A percentile compares a stretch with the other conserved stretches of the same genome.
phyloP scores from a whole-genome alignment of 2,329 filamentous ascomycete genomes.

The Xylaria sp. region DNA sequence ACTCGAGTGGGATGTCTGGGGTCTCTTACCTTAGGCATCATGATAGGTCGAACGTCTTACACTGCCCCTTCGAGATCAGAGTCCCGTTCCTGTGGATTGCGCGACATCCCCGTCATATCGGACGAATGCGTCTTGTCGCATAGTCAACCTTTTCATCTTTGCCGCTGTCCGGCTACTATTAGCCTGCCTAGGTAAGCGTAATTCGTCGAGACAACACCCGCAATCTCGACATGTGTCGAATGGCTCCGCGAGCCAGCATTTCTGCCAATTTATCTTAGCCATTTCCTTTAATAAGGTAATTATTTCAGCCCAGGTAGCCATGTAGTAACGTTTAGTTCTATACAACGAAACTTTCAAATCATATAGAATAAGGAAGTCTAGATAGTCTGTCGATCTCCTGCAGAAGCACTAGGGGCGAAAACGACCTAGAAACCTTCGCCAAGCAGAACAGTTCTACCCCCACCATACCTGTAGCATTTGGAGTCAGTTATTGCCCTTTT shows the following conservation, averaged over 20 bases:
- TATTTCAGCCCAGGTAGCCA: background rate
- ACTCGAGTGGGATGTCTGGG: background rate
- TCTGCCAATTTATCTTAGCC: background rate
- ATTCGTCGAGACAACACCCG: background rate
- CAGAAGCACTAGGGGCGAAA: background rate
- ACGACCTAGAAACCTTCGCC: constrained; percentile 67
- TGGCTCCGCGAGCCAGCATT: background rate
- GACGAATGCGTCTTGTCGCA: background rate
- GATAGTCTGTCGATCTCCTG: background rate
- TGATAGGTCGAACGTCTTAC: constrained; percentile 1
- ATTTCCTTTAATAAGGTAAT: background rate
- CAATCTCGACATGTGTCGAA: background rate
- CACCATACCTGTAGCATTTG: constrained; percentile 68
- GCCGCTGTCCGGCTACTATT: background rate
- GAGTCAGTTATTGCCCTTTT: constrained; percentile 17
- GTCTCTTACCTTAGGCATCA: background rate
- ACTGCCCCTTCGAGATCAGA: constrained; percentile 10
- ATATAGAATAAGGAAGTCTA: constrained; percentile 1
- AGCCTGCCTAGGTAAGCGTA: background rate
- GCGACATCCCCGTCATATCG: background rate
- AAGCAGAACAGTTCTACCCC: constrained; percentile 73
- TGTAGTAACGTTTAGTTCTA: constrained; percentile 9
- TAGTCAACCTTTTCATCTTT: background rate
- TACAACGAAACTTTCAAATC: background rate
- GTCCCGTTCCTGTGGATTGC: background rate